A percentile compares a stretch with the other conserved stretches of the same genome.
Conservation (phyloP, 2,329 filamentous ascomycete genomes). For the Elsinoe australis region DNA sequence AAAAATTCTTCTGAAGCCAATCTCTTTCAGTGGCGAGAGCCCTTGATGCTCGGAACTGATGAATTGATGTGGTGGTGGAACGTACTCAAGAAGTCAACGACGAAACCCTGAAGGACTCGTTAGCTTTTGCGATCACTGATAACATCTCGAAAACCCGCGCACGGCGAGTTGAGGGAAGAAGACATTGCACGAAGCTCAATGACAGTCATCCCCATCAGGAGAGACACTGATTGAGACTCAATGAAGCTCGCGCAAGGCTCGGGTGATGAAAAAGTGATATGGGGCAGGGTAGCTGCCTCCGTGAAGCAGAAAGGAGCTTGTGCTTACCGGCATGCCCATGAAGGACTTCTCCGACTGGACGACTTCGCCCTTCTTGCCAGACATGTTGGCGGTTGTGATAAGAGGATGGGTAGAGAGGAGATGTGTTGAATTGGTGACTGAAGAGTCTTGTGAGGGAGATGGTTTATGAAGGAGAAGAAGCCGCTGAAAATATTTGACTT, state of each 20-base stretch:
- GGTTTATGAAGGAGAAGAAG: background rate
- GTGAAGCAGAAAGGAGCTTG: background rate
- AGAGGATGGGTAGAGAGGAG: constrained; percentile 23
- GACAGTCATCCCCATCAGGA: background rate
- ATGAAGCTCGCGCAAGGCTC: constrained; percentile 19
- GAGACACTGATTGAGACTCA: background rate
- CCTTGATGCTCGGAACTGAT: background rate
- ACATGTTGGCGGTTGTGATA: constrained; percentile 33
- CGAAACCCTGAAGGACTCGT: constrained; percentile 60
- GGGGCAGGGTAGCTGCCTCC: constrained; percentile 18
- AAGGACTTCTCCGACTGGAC: constrained; percentile 47
- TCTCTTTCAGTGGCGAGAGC: constrained; percentile 23
- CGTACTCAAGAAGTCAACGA: constrained; percentile 99
- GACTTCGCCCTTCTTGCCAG: constrained; percentile 41
- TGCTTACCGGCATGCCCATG: constrained; percentile 43
- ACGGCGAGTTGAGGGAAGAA: background rate
- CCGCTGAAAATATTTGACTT: background rate
- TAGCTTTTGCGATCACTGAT: constrained; percentile 19
- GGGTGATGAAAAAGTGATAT: constrained; percentile 6
- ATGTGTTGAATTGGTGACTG: constrained; percentile 17
- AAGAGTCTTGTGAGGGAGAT: constrained; percentile 8
- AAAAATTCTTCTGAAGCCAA: constrained; percentile 17
- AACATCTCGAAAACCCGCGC: background rate
- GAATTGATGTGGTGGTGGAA: constrained; percentile 31
- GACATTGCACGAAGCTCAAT: background rate